Evolutionary conservation across 169 alveolate species (phyloP), one percentile per base, ranked within the genome.

Genomic region (Cryptosporidium viatorum): DNA sequence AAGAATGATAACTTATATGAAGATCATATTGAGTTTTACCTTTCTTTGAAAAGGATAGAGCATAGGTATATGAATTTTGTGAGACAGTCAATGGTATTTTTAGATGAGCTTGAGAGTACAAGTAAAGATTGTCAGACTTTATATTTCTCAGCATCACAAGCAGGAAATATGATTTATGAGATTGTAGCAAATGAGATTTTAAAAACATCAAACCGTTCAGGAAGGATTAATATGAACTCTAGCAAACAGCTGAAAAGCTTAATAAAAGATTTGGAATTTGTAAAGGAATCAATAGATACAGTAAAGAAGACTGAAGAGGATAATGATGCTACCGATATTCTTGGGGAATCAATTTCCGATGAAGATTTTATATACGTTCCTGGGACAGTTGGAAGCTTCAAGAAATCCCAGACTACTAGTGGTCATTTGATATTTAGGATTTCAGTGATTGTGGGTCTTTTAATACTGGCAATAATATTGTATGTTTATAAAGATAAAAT

Each of bases 281-380:
- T 80, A 4, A 80, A 65, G 51, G 62, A 80, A 5, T 59, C 89
- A 9, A 80, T 80, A 29, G 75, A 65, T 29, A 26, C 33, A 12
- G 51, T 80, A 21, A 59, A 67, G 68, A 67, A 59, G 35, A 50
- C 74, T 6, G 75, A 41, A 65, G 68, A 80, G 29, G 68, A 39
- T 10, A 41, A 23, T 21, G 73, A 41, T 31, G 58, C 75, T n/a
- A 65, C 69, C 26, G 89, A 80, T 26, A 80, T 80, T 14, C 59
- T 80, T 59, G 89, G 89, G 7, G 80, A 80, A 12, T 31, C 45
- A 23, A 41, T 80, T n/a, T 80, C 89, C 16, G 75, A 59, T 50
- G 89, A 80, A 26, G 75, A 80, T 48, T 80, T 80, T 37, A 80
- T 80, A 29, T 80, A 80, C 33, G 75, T 65, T 26, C 86, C 86